phyloP scores from a whole-genome alignment of 2,329 filamentous ascomycete species.

The Teratosphaeria viscida region DNA sequence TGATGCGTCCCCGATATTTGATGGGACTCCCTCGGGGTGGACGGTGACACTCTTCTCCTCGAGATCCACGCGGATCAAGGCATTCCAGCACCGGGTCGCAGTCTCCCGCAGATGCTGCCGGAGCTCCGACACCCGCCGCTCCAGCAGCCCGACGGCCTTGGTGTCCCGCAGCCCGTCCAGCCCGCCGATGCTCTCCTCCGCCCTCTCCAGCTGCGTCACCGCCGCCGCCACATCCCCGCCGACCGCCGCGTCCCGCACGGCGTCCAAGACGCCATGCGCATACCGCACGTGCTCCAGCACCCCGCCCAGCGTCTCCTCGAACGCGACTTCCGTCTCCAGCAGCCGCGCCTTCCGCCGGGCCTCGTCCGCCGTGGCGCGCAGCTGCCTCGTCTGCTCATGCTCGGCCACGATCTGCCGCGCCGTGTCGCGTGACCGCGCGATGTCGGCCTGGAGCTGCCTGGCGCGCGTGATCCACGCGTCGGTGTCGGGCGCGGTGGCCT shows the following conservation, averaged over 20 bases:
- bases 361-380: constrained; percentile 56
- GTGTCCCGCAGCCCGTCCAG: constrained; percentile 53
- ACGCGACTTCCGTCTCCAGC: constrained; percentile 48
- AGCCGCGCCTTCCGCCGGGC: constrained; percentile 44
- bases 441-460: constrained; percentile 74
- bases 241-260: constrained; percentile 34
- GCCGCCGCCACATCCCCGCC: constrained; percentile 36
- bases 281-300: constrained; percentile 42
- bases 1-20: not conserved
- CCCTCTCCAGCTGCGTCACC: constrained; percentile 39
- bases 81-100: constrained; percentile 60
- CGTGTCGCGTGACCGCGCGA: constrained; percentile 66
- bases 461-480: constrained; percentile 80
- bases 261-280: constrained; percentile 40
- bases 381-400: constrained; percentile 56
- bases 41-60: constrained; percentile 48
- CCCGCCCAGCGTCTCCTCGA: constrained; percentile 44
- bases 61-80: constrained; percentile 53
- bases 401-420: constrained; percentile 72
- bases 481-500: constrained; percentile 66
- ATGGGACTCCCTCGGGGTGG: not conserved
- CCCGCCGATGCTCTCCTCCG: constrained; percentile 44
- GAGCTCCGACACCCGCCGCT: constrained; percentile 52
- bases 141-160: constrained; percentile 56
- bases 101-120: constrained; percentile 55